phyloP scores from a whole-genome alignment of 192 early-diverging fungal genomes.

The Rhizophagus clarus region DNA sequence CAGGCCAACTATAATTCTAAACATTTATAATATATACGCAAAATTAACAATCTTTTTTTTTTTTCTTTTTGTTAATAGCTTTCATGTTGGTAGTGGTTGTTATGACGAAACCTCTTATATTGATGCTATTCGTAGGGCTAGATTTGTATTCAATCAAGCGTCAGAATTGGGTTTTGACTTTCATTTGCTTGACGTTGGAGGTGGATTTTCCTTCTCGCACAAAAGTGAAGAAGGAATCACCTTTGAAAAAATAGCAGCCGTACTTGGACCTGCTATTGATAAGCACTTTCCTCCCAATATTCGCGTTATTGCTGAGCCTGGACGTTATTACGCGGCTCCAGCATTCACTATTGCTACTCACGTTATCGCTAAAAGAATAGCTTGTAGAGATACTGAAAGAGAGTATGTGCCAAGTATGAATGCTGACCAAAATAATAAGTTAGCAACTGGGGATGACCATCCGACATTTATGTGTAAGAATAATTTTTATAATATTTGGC shows the following conservation, averaged over 20 bases:
- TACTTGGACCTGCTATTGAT: constrained; percentile 81
- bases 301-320: constrained; percentile 97
- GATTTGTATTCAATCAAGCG: constrained; percentile 87
- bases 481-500: background rate
- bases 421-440: background rate
- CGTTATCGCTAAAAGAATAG: constrained; percentile 86
- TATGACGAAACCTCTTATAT: constrained; percentile 84
- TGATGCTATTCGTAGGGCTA: constrained; percentile 87
- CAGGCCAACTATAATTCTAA: too few species aligned
- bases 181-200: constrained; percentile 82
- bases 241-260: constrained; percentile 80
- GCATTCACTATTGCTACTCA: constrained; percentile 95
- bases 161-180: constrained; percentile 73
- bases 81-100: constrained; percentile 98
- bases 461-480: background rate
- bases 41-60: background rate
- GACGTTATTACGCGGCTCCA: constrained; percentile 94
- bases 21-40: too few species aligned
- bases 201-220: constrained; percentile 91
- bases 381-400: constrained; percentile 45
- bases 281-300: constrained; percentile 75
- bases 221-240: constrained; percentile 68
- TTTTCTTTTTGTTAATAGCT: constrained; percentile 51
- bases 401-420: background rate
- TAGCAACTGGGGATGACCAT: background rate